phyloP scores from a whole-genome alignment of 495 filamentous ascomycete genomes.

The Diplogelasinospora grovesii region DNA sequence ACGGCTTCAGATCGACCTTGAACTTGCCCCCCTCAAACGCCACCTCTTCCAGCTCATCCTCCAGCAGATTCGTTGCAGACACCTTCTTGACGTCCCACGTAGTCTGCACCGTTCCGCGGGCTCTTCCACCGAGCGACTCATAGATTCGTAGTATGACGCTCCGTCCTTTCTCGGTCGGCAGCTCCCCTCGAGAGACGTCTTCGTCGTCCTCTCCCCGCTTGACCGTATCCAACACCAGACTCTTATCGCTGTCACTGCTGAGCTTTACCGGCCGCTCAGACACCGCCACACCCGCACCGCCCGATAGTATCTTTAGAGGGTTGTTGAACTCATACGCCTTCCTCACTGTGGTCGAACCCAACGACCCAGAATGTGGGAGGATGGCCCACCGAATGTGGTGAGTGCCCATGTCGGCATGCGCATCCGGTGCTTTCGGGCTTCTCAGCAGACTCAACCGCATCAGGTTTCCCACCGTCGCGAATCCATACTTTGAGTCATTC shows the following conservation, averaged over 20 bases:
- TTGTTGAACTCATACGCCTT: conserved; percentile 88
- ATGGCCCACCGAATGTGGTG: conserved; percentile 90
- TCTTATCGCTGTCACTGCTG: conserved; percentile 40
- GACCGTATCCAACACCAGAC: conserved; percentile 72
- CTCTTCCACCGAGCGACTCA: conserved; percentile 82
- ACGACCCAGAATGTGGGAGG: conserved; percentile 67
- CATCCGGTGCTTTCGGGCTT: conserved; percentile 93
- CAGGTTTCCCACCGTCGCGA: conserved; percentile 81
- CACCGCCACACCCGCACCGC: conserved; percentile 15
- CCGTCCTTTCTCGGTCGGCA: conserved; percentile 60
- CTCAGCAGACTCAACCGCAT: conserved; percentile 90
- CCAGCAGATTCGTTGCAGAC: conserved; percentile 72
- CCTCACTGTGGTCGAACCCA: conserved; percentile 68
- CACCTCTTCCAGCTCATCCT: conserved; percentile 61
- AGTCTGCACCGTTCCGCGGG: conserved; percentile 58
- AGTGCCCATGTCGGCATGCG: conserved; percentile 90
- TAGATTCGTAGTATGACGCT: conserved; percentile 82
- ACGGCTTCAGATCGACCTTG: conserved; percentile 65
- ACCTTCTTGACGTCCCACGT: conserved; percentile 64
- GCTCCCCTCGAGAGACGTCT: conserved; percentile 68
- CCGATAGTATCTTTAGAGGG: conserved; percentile 53
- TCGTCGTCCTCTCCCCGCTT: conserved; percentile 96
- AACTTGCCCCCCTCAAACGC: conserved; percentile 46
- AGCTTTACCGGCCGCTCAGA: conserved; percentile 46
- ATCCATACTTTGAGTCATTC: conserved; percentile 96